Evolutionary conservation across 805 yeast genomes (phyloP).

Genomic region (Kazachstania psychrophila): DNA sequence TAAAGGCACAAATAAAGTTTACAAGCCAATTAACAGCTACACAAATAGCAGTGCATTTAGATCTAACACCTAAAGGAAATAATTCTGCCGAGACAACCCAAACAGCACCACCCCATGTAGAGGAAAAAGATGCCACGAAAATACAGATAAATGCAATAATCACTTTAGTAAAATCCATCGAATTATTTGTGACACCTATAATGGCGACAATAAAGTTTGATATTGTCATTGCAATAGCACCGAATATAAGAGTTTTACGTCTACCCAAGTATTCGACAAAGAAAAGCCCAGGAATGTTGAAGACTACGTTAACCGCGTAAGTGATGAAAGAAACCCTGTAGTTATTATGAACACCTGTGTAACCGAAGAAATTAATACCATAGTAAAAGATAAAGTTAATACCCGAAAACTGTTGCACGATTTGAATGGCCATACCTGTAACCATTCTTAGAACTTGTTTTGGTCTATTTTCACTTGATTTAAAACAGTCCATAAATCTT

Average conservation of each 20-base stretch:
- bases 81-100: constrained; percentile 67
- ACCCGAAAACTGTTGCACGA: constrained; percentile 85
- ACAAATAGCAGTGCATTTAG: constrained; percentile 65
- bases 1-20: constrained; percentile 65
- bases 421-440: constrained; percentile 62
- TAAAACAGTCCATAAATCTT: constrained; percentile 48
- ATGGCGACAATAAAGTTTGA: constrained; percentile 61
- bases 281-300: constrained; percentile 76
- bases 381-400: constrained; percentile 85
- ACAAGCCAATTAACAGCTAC: constrained; percentile 79
- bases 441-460: constrained; percentile 48
- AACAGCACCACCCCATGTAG: constrained; percentile 78
- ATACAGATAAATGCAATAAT: constrained; percentile 57
- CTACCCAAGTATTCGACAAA: constrained; percentile 77
- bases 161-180: constrained; percentile 40
- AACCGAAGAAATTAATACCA: constrained; percentile 71
- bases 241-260: constrained; percentile 55
- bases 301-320: constrained; percentile 69
- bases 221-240: constrained; percentile 67
- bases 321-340: constrained; percentile 69
- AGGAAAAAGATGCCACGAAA: constrained; percentile 68
- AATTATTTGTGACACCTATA: constrained; percentile 42
- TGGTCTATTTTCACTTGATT: constrained; percentile 44
- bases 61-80: constrained; percentile 63
- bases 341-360: constrained; percentile 53